phyloP scores from a whole-genome alignment of 164 flowering plant species.

The Euptelea pleiosperma region DNA sequence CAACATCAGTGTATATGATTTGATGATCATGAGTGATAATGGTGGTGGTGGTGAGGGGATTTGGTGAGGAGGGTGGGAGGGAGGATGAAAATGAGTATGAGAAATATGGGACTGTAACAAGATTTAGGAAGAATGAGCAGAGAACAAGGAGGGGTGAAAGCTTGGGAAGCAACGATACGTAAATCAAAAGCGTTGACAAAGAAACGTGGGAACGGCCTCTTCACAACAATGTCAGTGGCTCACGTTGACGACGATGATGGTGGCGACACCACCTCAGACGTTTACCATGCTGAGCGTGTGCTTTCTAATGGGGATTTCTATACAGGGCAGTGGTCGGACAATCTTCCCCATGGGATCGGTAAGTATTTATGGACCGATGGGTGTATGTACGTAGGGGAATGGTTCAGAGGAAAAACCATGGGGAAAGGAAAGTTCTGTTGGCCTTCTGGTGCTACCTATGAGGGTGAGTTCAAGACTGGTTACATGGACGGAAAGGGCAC shows the following conservation, averaged over 20 bases:
- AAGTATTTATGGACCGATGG: conserved; percentile 89
- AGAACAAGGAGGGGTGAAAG: conserved; percentile 39
- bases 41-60: not conserved
- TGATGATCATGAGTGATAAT: not conserved
- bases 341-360: conserved; percentile 66
- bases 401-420: conserved; percentile 57
- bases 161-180: conserved; percentile 66
- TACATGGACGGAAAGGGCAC: conserved; percentile 86
- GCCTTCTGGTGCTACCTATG: conserved; percentile 90
- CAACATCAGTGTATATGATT: not conserved
- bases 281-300: conserved; percentile 42
- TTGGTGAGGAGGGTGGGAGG: conserved; percentile 5
- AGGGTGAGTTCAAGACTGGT: conserved; percentile 76
- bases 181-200: conserved; percentile 57
- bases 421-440: conserved; percentile 82
- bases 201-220: conserved; percentile 52
- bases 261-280: conserved; percentile 19
- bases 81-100: not conserved
- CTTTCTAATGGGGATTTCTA: conserved; percentile 73
- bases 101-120: not conserved
- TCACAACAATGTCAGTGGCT: conserved; percentile 47
- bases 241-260: conserved; percentile 51
- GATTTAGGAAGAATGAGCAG: conserved; percentile 33
- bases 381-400: conserved; percentile 88
- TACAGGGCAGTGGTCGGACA: conserved; percentile 66